Evolutionary conservation across 2,329 filamentous ascomycete species (phyloP), one percentile per base, ranked within the genome.

Genomic region (Pyrenophora seminiperda): DNA sequence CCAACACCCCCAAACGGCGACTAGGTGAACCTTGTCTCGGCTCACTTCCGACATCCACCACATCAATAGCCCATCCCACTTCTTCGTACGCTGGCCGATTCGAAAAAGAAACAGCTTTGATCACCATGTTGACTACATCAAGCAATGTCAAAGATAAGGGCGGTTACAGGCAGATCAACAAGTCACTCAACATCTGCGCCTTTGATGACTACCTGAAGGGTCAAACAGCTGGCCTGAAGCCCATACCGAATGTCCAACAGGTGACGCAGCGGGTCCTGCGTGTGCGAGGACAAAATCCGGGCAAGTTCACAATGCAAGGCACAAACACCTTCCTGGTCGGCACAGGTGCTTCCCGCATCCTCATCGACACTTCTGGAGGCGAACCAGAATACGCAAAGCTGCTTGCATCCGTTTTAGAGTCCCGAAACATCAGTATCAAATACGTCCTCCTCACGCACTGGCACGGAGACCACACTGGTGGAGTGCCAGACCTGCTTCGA

Each of bases 11-110:
- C 41, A 43, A 80, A 78, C 90, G 53, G 96, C 92, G 61, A 97
- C 97, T 73, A 97, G 91, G n/a, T n/a, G n/a, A n/a, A 20, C 97
- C 97, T 71, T 80, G 97, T 11, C 66, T 97, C 50, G 92, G 92
- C 7, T 10, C 9, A 27, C 10, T 11, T 27, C 13, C 10, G 24
- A 27, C 9, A 27, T 27, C 13, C 9, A 27, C 24, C 4, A 27
- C 24, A 27, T 27, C 24, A 9, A 27, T 11, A 3, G 24, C 24
- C 3, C 24, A 27, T 27, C 24, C 9, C 10, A 22, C 24, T 27
- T 27, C 24, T 27, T 11, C 3, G 24, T 27, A 27, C 10, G 13
- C 24, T 10, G 22, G 10, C 22, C 7, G 24, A 11, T 11, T 27
- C 24, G 10, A 27, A 27, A 27, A 27, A 7, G 2, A 27, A 7